Conservation (phyloP, 495 filamentous ascomycete genomes). For the Neurospora sp. region DNA sequence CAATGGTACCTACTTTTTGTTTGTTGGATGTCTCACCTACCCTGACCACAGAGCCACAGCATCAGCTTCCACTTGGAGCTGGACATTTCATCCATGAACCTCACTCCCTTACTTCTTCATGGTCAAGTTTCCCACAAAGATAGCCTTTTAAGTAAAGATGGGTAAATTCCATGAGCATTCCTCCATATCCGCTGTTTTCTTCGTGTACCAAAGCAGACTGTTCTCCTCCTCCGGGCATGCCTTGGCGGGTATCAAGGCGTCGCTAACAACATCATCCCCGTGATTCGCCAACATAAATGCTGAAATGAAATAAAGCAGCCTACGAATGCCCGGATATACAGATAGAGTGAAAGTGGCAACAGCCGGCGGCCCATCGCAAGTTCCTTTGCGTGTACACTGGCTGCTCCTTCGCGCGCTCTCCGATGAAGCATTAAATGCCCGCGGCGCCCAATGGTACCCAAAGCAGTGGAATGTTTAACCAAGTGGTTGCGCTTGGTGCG, state of each 20-base stretch:
- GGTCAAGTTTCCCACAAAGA: not conserved
- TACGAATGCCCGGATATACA: not conserved
- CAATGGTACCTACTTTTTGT: not conserved
- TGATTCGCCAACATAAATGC: not conserved
- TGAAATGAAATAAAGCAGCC: not conserved
- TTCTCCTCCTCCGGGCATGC: not conserved
- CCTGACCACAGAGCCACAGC: not conserved
- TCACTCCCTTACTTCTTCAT: not conserved
- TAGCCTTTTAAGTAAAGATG: not conserved
- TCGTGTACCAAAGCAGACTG: not conserved
- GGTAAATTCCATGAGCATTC: not conserved
- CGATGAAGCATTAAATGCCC: not conserved
- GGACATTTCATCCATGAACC: not conserved
- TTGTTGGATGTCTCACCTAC: not conserved
- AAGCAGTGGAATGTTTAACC: not conserved
- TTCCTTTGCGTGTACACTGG: not conserved
- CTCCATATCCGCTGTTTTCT: not conserved
- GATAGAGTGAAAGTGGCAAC: not conserved
- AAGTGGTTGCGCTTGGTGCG: not conserved
- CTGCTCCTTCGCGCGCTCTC: not conserved
- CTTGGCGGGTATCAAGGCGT: not conserved
- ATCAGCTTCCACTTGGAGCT: not conserved
- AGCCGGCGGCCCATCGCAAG: not conserved
- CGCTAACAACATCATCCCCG: not conserved
- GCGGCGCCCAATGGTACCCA: not conserved